Percentiles rank a stretch among this genome's conserved stretches.
These are phyloP conservation scores for Trametes cubensis DNA, from an alignment of 768 basidiomycete species.

Conservation along the genomic window DNA sequence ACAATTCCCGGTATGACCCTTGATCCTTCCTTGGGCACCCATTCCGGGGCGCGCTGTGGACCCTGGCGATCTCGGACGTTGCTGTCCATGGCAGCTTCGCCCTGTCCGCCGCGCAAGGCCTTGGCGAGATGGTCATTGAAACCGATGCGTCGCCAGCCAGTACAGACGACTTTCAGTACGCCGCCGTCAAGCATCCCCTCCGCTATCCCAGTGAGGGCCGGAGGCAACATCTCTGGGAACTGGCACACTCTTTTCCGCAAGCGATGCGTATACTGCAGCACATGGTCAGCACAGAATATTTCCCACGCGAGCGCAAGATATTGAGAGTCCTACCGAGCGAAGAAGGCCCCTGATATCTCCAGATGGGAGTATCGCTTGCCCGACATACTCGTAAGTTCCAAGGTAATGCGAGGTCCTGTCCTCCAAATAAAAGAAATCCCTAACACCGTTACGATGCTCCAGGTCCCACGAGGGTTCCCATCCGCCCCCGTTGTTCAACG, in stretches of 20 bases:
- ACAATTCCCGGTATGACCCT: background rate
- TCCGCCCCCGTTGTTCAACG: background rate
- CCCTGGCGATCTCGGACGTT: background rate
- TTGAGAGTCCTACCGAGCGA: background rate
- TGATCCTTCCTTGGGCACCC: too few species aligned
- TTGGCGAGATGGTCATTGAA: constrained; percentile 12
- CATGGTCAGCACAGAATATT: background rate
- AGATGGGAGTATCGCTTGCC: background rate
- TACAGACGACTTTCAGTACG: constrained; percentile 12
- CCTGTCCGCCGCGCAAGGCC: background rate
- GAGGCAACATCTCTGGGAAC: background rate
- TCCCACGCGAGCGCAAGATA: background rate
- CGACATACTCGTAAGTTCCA: constrained; percentile 12
- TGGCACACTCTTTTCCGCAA: background rate
- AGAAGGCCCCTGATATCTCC: background rate
- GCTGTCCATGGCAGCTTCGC: background rate
- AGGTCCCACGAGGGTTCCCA: constrained; percentile 9
- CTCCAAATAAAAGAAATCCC: constrained; percentile 11
- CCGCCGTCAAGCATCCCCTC: constrained; percentile 9
- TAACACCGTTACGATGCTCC: background rate
- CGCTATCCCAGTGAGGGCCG: background rate
- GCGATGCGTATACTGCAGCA: background rate
- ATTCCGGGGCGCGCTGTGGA: too few species aligned
- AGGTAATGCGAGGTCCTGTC: constrained; percentile 7
- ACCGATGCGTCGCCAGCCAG: constrained; percentile 16